Base-by-base conservation (phyloP, 2,329 filamentous ascomycete species). In the Thelonectria olida region DNA sequence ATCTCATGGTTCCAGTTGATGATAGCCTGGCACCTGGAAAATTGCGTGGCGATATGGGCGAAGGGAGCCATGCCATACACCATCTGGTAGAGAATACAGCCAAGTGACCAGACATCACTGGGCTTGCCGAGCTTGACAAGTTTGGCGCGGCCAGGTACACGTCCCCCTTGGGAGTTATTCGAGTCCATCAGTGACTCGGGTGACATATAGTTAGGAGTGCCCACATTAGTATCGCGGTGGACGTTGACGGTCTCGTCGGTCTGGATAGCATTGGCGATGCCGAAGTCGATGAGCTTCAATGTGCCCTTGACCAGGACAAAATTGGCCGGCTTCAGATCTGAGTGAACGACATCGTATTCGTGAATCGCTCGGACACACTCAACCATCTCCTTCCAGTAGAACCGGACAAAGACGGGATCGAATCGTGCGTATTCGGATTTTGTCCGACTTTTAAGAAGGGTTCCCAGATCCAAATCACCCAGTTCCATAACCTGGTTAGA, bases 371-470 rank as follows among this genome's bases (percentile, higher is more conserved):
- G 88, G 6, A 99, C 88, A 74, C 96, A 98, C 76, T 97, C 93
- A 17, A 99, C 89, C 96, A 99, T 99, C 79, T 99, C 96, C 77
- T 97, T 96, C 96, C 96, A 99, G 82, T 97, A 97, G 79, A 92
- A 96, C n/a, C 96, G 91, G 12, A 96, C 93, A 76, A 98, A 97
- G 54, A 91, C 92, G 2, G 92, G 85, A 74, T 99, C 96, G 62
- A 99, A 90, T 61, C 85, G 87, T 38, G 92, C 87, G 54, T 91
- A 87, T 62, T 93, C 90, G 0, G 84, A 86, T 71, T 89, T 92
- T 71, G 92, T 81, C 9, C 89, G 88, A 66, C 89, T 86, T 34
- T 89, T 90, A 66, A 99, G 85, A 54, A 98, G 88, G 56, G 90
- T 92, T 73, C 96, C 92, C 72, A 99, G 86, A 76, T 99, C 96